Percentiles rank a stretch among this genome's conserved stretches.
These are phyloP conservation scores for Rhexocercosporidium sp. DNA, from an alignment of 2,329 filamentous ascomycete genomes.

Conservation along the genomic window DNA sequence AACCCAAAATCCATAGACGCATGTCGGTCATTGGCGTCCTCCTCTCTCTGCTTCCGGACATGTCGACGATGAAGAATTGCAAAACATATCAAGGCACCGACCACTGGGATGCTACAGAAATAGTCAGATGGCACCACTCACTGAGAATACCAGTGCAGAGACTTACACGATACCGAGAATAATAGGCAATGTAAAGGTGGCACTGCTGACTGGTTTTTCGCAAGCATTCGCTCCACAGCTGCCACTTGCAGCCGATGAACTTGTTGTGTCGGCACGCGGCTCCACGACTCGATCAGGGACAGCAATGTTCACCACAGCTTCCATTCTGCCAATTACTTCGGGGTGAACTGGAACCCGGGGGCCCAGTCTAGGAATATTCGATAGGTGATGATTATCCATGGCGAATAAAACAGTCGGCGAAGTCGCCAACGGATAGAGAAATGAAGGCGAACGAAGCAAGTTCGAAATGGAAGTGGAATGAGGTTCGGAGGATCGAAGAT, in stretches of 20 bases:
- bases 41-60: slow-evolving; percentile 69
- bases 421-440: background rate
- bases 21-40: slow-evolving; percentile 87
- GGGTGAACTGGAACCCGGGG: slow-evolving; percentile 32
- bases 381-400: slow-evolving; percentile 34
- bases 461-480: background rate
- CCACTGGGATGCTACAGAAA: slow-evolving; percentile 72
- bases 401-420: slow-evolving; percentile 10
- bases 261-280: slow-evolving; percentile 29
- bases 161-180: slow-evolving; percentile 74
- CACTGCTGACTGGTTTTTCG: slow-evolving; percentile 62
- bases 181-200: slow-evolving; percentile 68
- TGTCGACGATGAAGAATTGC: slow-evolving; percentile 81
- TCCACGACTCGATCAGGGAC: slow-evolving; percentile 35
- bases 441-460: background rate
- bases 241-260: slow-evolving; percentile 33
- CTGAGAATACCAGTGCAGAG: background rate
- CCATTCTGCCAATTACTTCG: slow-evolving; percentile 32
- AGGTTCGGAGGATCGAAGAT: background rate
- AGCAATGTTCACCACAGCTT: slow-evolving; percentile 33
- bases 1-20: slow-evolving; percentile 93
- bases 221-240: slow-evolving; percentile 52
- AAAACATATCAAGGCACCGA: slow-evolving; percentile 68
- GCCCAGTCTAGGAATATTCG: slow-evolving; percentile 38
- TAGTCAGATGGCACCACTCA: background rate